Percentiles rank a stretch among this genome's conserved stretches.
Evolutionary conservation across 2,329 filamentous ascomycete genomes (phyloP).

Genomic region (Lasiodiplodia gonubiensis): DNA sequence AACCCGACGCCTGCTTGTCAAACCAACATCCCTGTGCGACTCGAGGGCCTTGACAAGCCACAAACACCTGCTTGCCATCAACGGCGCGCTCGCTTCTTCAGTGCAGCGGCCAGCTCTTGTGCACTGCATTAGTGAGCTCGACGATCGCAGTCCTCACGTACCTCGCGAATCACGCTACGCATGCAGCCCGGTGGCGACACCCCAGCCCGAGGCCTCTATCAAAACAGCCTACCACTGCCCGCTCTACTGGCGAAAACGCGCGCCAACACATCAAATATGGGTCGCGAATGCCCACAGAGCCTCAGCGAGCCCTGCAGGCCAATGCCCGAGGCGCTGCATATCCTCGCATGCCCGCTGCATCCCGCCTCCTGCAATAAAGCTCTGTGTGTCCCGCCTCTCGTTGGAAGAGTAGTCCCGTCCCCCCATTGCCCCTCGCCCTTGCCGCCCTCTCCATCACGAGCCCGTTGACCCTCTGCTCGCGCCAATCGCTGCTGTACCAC

Average conservation of each 20-base stretch:
- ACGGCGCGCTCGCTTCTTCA: constrained; percentile 23
- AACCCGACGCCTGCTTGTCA: constrained; percentile 26
- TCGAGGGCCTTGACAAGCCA: neutral
- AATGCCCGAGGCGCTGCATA: constrained; percentile 38
- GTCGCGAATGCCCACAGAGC: constrained; percentile 49
- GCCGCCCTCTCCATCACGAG: constrained; percentile 1
- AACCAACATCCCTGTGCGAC: constrained; percentile 15
- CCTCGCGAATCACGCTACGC: constrained; percentile 25
- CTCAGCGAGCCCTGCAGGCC: constrained; percentile 34
- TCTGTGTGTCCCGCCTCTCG: constrained; percentile 43
- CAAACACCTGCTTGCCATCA: constrained; percentile 22
- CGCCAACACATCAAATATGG: constrained; percentile 84
- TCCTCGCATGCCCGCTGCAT: constrained; percentile 42
- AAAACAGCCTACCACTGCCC: constrained; percentile 25
- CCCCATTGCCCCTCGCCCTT: constrained; percentile 16
- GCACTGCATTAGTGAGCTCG: constrained; percentile 19
- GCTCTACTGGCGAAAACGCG: constrained; percentile 79
- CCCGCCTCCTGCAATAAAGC: constrained; percentile 48
- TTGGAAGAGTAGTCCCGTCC: constrained; percentile 19
- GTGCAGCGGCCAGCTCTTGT: constrained; percentile 14
- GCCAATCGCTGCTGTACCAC: constrained; percentile 30
- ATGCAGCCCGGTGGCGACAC: constrained; percentile 24
- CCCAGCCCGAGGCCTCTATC: constrained; percentile 23
- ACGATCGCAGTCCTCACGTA: constrained; percentile 14
- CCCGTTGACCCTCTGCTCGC: constrained; percentile 35